These are phyloP conservation scores for Colletotrichum scovillei DNA, from an alignment of 2,329 filamentous ascomycete species.

Conservation along the genomic window DNA sequence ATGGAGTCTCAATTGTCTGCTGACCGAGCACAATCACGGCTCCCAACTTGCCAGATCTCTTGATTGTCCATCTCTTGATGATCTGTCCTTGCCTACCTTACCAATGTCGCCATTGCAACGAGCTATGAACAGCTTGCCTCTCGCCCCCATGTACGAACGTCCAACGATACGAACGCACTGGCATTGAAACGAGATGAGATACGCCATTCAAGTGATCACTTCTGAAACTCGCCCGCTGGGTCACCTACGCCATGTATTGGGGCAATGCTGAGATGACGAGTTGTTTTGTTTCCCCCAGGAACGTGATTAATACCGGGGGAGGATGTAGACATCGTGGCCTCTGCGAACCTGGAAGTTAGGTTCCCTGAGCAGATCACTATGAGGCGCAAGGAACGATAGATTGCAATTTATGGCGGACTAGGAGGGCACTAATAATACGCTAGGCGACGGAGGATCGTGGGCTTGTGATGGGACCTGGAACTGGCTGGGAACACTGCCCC, in stretches of 20 bases:
- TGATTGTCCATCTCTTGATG: background rate
- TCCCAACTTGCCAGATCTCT: slow-evolving; percentile 15
- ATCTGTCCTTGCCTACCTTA: slow-evolving; percentile 26
- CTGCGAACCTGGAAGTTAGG: background rate
- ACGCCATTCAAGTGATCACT: background rate
- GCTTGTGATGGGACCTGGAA: background rate
- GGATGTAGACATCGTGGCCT: slow-evolving; percentile 9
- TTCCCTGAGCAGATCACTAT: background rate
- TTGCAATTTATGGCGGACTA: background rate
- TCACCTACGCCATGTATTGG: slow-evolving; percentile 7
- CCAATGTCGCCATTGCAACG: background rate
- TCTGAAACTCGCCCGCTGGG: slow-evolving; percentile 4
- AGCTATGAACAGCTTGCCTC: slow-evolving; percentile 2
- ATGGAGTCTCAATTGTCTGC: background rate
- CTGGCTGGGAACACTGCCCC: background rate
- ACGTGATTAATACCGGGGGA: slow-evolving; percentile 3
- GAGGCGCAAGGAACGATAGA: slow-evolving; percentile 3
- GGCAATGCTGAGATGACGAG: slow-evolving; percentile 29
- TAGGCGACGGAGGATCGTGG: background rate
- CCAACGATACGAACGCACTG: background rate
- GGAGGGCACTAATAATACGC: slow-evolving; percentile 2
- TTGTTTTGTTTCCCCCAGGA: background rate
- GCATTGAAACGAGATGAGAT: slow-evolving; percentile 31
- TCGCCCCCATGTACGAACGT: background rate
- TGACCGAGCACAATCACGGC: background rate